Evolutionary conservation across 345 rosid species (phyloP).

Genomic region (Fremontodendron californicum): DNA sequence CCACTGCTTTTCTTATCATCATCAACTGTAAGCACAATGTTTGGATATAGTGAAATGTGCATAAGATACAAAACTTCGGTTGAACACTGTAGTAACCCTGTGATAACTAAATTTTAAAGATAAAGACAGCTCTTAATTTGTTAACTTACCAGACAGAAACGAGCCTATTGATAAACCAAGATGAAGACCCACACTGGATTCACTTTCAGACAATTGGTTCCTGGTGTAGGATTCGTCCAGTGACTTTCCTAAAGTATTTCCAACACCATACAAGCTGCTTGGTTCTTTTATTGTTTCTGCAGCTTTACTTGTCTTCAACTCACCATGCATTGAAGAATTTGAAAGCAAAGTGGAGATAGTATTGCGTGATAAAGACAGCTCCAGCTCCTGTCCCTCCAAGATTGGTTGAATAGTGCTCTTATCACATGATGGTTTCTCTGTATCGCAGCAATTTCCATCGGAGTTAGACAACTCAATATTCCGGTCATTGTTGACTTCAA

Average conservation of each 20-base stretch:
- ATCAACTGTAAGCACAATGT: slow-evolving; percentile 32
- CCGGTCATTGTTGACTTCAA: slow-evolving; percentile 31
- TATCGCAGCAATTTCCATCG: slow-evolving; percentile 27
- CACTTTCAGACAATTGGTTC: slow-evolving; percentile 26
- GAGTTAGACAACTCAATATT: slow-evolving; percentile 26
- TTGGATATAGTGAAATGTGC: slow-evolving; percentile 1
- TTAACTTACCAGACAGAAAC: slow-evolving; percentile 26
- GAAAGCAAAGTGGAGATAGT: slow-evolving; percentile 31
- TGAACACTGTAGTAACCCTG: too few relatives aligned
- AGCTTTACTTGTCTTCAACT: slow-evolving; percentile 28
- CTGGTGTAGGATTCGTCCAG: slow-evolving; percentile 10
- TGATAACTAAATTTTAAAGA: not conserved
- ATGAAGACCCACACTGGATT: slow-evolving; percentile 36
- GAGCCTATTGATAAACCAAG: slow-evolving; percentile 44
- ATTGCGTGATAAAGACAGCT: slow-evolving; percentile 46
- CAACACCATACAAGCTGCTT: slow-evolving; percentile 20
- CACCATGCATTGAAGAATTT: slow-evolving; percentile 30
- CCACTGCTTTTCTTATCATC: slow-evolving; percentile 22
- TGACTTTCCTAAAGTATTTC: slow-evolving; percentile 26
- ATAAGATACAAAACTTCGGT: not conserved
- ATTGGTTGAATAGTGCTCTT: slow-evolving; percentile 32
- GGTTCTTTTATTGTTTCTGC: slow-evolving; percentile 24
- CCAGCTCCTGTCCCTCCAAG: slow-evolving; percentile 32
- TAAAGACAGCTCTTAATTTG: not conserved
- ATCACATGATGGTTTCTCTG: slow-evolving; percentile 27